Evolutionary conservation across 1,139 yeast species (phyloP), one percentile per base, ranked within the genome.

Genomic region (Zygosaccharomyces sapae): DNA sequence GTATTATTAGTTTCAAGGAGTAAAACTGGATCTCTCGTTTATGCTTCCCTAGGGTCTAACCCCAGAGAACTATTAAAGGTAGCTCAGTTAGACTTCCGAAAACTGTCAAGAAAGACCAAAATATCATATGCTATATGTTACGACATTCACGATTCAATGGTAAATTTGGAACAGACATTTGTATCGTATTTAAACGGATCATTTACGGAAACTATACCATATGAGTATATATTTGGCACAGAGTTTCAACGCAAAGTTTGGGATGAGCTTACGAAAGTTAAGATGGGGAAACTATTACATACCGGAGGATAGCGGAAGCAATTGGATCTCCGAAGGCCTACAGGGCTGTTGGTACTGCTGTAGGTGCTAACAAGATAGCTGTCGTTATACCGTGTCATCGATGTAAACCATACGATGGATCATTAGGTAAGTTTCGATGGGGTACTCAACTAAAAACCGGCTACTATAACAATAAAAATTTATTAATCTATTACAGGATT

Each of bases 401-500:
- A 44, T 57, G 63, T 9, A 24, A 59, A 12, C 55, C 58, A 4
- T 49, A 51, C 4, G 44, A 48, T 31, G 61, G 58, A 3, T 43
- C 51, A 7, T 36, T 56, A 8, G 55, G 59, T 2, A 57, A 61
- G 6, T 62, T 49, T 47, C 48, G 54, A 34, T 57, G 61, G 61
- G 61, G 63, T 1, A 18, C 55, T 1, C 46, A 45, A 1, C 36
- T 61, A 29, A 61, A 61, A 44, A 49, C 34, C 42, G 48, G 33
- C 41, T 61, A 10, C 43, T 60, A 16, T 41, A 41, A 13, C 41
- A 42, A 12, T n/a, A n/a, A n/a, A n/a, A n/a, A n/a, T n/a, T 18
- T 37, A 34, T 48, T 50, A 61, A 24, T 58, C 44, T 41, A 62
- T 60, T 33, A 38, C 53, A 22, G 87, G 88, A 46, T 75, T 75